Evolutionary conservation across 371 early-diverging fungal genomes (phyloP).

Genomic region (Mortierella sp.): DNA sequence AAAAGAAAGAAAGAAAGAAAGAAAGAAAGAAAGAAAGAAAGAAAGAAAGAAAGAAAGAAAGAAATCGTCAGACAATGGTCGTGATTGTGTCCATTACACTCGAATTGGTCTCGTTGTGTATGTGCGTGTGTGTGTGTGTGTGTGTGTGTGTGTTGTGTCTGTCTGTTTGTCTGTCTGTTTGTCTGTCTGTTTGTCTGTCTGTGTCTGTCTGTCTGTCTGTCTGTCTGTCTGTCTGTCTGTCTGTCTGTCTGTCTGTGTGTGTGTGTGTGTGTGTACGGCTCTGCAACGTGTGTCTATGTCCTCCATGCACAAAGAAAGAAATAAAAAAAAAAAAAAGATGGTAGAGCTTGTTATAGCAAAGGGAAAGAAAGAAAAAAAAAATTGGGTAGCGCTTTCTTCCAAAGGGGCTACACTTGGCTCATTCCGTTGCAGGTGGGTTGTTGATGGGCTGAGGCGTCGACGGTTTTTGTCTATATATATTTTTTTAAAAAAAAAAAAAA

Average conservation of each 20-base stretch:
- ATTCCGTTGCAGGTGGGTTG: constrained; percentile 1
- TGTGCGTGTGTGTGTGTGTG: too few relatives aligned
- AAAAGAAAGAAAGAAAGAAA: not conserved
- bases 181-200: too few relatives aligned
- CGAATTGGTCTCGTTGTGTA: constrained; percentile 1
- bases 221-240: constrained; percentile 4
- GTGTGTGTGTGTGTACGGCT: not conserved
- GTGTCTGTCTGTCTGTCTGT: too few relatives aligned
- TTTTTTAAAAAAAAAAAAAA: too few relatives aligned
- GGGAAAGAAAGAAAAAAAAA: not conserved
- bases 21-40: not conserved
- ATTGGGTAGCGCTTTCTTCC: not conserved
- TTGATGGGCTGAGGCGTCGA: constrained; percentile 19
- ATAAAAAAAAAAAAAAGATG: not conserved
- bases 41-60: not conserved
- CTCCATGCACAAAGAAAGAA: not conserved
- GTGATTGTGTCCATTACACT: not conserved
- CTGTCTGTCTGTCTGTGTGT: constrained; percentile 3
- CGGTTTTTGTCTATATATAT: constrained; percentile 31
- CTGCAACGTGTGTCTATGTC: not conserved
- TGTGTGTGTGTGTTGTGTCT: too few relatives aligned
- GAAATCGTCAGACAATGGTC: not conserved
- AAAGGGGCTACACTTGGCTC: not conserved
- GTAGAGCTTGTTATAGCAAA: not conserved
- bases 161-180: too few relatives aligned